Conservation (phyloP, 495 filamentous ascomycete genomes). For the Trichoderma virens region DNA sequence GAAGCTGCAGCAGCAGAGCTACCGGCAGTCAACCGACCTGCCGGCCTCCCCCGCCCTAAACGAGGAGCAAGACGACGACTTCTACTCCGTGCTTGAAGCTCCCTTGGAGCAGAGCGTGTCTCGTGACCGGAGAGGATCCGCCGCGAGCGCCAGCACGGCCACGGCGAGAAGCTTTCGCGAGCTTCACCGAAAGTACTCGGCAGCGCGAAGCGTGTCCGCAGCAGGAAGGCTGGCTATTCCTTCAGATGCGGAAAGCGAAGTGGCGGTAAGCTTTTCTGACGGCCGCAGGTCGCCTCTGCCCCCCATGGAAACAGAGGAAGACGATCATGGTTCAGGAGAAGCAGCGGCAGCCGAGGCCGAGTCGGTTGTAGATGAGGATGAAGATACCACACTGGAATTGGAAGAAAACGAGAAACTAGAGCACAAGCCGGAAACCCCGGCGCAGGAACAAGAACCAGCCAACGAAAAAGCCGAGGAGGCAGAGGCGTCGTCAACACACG, state of each 20-base stretch:
- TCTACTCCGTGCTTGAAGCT: conserved; percentile 21
- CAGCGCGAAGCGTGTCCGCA: conserved; percentile 19
- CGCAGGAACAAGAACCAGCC: conserved; percentile 9
- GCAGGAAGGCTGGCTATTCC: conserved; percentile 30
- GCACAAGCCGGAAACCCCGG: neutral
- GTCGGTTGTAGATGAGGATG: conserved; percentile 13
- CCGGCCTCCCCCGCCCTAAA: conserved; percentile 16
- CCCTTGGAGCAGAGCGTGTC: conserved; percentile 24
- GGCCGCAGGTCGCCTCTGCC: conserved; percentile 46
- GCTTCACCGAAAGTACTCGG: conserved; percentile 43
- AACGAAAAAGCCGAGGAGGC: conserved; percentile 16
- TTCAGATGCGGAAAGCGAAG: conserved; percentile 50
- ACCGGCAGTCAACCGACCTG: conserved; percentile 21
- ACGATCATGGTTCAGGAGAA: conserved; percentile 13
- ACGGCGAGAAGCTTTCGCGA: conserved; percentile 49
- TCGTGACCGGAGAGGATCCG: conserved; percentile 41
- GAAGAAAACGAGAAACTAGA: conserved; percentile 6
- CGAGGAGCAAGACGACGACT: conserved; percentile 25
- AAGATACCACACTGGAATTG: conserved; percentile 8
- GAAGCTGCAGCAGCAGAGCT: conserved; percentile 24
- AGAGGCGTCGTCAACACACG: conserved; percentile 16
- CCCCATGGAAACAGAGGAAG: conserved; percentile 38
- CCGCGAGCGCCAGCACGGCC: conserved; percentile 47
- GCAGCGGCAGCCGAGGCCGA: conserved; percentile 10
- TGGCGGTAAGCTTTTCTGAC: conserved; percentile 47